Evolutionary conservation across 257 asterid genomes (phyloP).

Genomic region (Buddleja alternifolia): DNA sequence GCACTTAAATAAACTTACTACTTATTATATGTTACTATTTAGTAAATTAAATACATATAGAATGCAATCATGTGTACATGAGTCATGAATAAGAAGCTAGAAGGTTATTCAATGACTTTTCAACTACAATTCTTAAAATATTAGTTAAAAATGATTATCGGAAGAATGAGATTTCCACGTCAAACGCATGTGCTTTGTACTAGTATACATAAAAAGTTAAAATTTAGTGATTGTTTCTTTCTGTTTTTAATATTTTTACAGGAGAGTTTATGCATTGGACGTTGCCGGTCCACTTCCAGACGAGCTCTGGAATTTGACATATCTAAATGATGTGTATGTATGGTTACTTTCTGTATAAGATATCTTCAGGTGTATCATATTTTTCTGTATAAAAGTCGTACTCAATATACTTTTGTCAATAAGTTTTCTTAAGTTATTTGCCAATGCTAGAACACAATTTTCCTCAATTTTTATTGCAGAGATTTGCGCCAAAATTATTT

Average conservation of each 20-base stretch:
- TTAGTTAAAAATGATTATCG: too few species aligned
- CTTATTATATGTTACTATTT: too few species aligned
- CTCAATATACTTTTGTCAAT: neutral
- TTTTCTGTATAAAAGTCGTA: neutral
- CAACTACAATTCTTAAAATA: too few species aligned
- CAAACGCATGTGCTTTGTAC: too few species aligned
- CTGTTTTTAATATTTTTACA: slow-evolving; percentile 23
- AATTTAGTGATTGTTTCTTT: neutral
- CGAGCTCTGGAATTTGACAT: slow-evolving; percentile 58
- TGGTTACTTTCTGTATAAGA: neutral
- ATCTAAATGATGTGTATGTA: slow-evolving; percentile 49
- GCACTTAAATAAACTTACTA: too few species aligned
- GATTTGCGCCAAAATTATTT: slow-evolving; percentile 58
- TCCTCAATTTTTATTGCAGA: slow-evolving; percentile 41
- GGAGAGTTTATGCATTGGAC: slow-evolving; percentile 41
- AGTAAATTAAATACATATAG: too few species aligned
- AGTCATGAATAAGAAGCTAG: too few species aligned
- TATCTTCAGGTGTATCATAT: neutral
- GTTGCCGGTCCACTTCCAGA: slow-evolving; percentile 46
- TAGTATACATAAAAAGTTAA: too few species aligned
- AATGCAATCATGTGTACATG: too few species aligned
- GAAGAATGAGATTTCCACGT: too few species aligned
- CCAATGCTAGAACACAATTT: neutral
- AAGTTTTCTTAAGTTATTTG: neutral
- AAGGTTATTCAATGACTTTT: too few species aligned